Base-by-base conservation (phyloP, 2,329 filamentous ascomycete species). In the Leptographium procerum region DNA sequence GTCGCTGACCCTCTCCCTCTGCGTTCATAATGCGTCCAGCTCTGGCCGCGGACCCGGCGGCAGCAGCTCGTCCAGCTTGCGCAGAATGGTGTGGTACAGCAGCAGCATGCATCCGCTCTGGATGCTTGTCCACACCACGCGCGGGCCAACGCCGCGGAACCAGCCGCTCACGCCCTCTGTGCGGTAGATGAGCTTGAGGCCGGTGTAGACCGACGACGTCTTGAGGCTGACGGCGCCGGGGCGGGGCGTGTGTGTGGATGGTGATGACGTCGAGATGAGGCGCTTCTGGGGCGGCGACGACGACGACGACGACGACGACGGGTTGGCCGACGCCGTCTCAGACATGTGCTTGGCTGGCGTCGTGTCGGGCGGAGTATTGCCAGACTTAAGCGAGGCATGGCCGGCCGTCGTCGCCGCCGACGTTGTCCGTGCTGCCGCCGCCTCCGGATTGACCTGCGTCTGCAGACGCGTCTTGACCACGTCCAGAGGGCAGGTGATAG, bases 61-160 rank as follows among this genome's bases (percentile, higher is more conserved):
- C 60, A 74, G 63, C 69, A 74, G 73, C 47, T 71, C 64, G 59
- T 91, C 87, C 64, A 97, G 80, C 72, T 86, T 83, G 66, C 87
- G 85, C 68, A 97, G 74, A 58, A 97, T 77, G 61, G 86, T 87
- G 74, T 97, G 92, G 71, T 97, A 97, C 70, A 96, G 77, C 65
- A 97, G 91, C 69, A 97, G 77, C 92, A 97, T 97, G 64, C 90
- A 95, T 48, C 91, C 89, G 68, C 89, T 96, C 75, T 99, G 94
- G 59, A 97, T 89, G 67, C 92, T 96, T 26, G 94, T 99, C 94
- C 94, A 99, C 16, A 97, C 89, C 59, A 87, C 87, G 57, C 94
- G 83, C 1, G 94, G 94, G 0, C 92, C 92, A 1, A 99, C 92
- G 29, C 94, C 94, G 59, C 94, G 84, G 73, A 99, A 99, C 85